Base-by-base conservation (phyloP, 352 stramenopile genomes). In the Phytophthora pinifolia region DNA sequence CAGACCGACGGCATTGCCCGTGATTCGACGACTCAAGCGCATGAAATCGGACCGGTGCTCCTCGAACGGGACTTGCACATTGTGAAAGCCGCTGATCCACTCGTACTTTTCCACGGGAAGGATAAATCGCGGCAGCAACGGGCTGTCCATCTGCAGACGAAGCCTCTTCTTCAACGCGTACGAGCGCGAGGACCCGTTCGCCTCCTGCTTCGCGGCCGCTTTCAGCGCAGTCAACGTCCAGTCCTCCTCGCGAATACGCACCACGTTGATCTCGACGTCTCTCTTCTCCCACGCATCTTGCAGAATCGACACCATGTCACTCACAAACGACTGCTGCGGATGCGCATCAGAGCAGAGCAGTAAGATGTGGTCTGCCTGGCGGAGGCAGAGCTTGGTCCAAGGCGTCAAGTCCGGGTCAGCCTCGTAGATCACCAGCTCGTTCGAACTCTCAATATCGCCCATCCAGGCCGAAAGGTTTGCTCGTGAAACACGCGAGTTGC, bases 1-100 rank as follows among this genome's bases (percentile, higher is more conserved):
- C 8, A 99, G 62, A 6, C 95, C 96, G 18, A 98, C 79, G 4
- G 91, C 86, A 49, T 90, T 92, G 33, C 96, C 94, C 1, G 93
- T 97, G 12, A 99, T 76, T 39, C 89, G 79, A 44, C 96, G 81
- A 62, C 79, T 88, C 30, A 98, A 58, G 1, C 95, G 91, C 32
- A 92, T 68, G 22, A 96, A 89, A 37, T 96, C 86, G 1, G 78
- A 51, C 9, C 62, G 51, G 49, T 95, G 81, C 4, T 90, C 78
- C 37, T 85, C 68, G 36, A 92, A 92, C 3, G 79, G 83, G 22
- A 83, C 64, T 50, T 92, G 86, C 2, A 95, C 83, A 34, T 95
- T 95, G 64, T 95, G 86, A 22, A 88, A 95, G 8, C 76, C 75
- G 41, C 71, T 89, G 35, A 95, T 89, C 83, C 83, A 95, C 62